Base-by-base conservation (phyloP, 2,329 filamentous ascomycete species). In the Sporothrix mexicana region DNA sequence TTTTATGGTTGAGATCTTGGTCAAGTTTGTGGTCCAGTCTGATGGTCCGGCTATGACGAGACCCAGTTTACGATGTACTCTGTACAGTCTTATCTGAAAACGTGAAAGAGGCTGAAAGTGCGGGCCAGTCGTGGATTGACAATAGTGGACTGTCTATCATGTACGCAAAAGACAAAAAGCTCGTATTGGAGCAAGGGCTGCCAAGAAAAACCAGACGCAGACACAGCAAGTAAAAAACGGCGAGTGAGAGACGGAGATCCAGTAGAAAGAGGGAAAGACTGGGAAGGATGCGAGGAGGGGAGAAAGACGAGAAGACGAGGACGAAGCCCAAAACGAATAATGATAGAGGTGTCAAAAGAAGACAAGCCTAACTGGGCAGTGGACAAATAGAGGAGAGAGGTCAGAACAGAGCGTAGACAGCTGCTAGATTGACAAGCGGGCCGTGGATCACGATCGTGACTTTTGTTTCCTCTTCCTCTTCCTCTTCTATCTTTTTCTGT, bases 121-220 rank as follows among this genome's bases (percentile, higher is more conserved):
- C 30, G 30, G 30, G 30, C 30, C 30, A 36, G 30, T 36, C 30
- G 30, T 36, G 30, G 30, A 36, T 36, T 36, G 30, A 36, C 30
- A 36, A 36, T 4, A 36, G 30, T 36, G 30, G 30, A 51, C n/a
- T 8, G 51, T 20, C 51, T 7, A 17, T 20, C 61, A 15, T 36
- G 3, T 4, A 36, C 30, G 30, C 30, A 36, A 36, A 36, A 36
- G 30, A 36, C 13, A 17, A 41, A 68, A 68, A 68, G 25, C 66
- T 68, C 66, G 66, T 68, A 68, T 68, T 68, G 66, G 23, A 41
- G 17, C 41, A 7, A 68, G 45, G 17, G 2, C 25, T 51, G 66
- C 47, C 66, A 68, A 68, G 66, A 68, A 53, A 36, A 17, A 68
- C 9, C 66, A 53, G 66, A 41, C 47, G 13, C 3, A 49, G 45